Evolutionary conservation across 140 eudicot genomes (phyloP).

Genomic region (Bidens hawaiensis): DNA sequence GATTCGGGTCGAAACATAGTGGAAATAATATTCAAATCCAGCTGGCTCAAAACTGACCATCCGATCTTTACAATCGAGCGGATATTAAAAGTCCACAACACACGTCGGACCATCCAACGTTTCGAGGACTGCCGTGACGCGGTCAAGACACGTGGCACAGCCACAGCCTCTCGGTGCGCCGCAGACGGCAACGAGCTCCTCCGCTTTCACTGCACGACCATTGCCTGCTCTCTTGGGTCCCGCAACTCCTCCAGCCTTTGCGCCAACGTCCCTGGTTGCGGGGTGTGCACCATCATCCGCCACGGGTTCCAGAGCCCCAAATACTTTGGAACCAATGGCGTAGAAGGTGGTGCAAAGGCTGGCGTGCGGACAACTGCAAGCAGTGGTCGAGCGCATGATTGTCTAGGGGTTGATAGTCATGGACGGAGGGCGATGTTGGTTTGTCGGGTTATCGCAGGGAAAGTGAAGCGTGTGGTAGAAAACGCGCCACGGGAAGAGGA

Average conservation of each 20-base stretch:
- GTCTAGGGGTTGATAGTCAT: constrained; percentile 34
- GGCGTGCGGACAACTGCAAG: constrained; percentile 83
- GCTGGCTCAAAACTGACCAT: constrained; percentile 70
- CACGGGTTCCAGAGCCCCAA: constrained; percentile 37
- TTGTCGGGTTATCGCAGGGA: constrained; percentile 88
- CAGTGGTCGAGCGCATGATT: constrained; percentile 85
- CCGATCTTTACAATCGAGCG: constrained; percentile 85
- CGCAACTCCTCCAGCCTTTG: constrained; percentile 72
- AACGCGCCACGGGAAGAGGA: constrained; percentile 32
- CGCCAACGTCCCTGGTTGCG: constrained; percentile 62
- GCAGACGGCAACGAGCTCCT: constrained; percentile 97
- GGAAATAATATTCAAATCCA: constrained; percentile 93
- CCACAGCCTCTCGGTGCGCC: constrained; percentile 61
- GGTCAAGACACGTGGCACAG: constrained; percentile 50
- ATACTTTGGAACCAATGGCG: constrained; percentile 25
- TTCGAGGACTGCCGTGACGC: constrained; percentile 85
- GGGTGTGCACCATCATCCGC: constrained; percentile 65
- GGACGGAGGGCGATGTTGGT: constrained; percentile 83
- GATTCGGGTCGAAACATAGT: constrained; percentile 96
- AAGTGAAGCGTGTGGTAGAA: constrained; percentile 45
- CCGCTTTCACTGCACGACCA: constrained; percentile 80
- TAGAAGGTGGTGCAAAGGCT: constrained; percentile 18
- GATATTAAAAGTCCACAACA: constrained; percentile 76
- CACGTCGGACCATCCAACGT: constrained; percentile 62
- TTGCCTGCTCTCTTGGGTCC: constrained; percentile 67